Evolutionary conservation across 148 eudicot species (phyloP).

Genomic region (Vaccinium myrtillus): DNA sequence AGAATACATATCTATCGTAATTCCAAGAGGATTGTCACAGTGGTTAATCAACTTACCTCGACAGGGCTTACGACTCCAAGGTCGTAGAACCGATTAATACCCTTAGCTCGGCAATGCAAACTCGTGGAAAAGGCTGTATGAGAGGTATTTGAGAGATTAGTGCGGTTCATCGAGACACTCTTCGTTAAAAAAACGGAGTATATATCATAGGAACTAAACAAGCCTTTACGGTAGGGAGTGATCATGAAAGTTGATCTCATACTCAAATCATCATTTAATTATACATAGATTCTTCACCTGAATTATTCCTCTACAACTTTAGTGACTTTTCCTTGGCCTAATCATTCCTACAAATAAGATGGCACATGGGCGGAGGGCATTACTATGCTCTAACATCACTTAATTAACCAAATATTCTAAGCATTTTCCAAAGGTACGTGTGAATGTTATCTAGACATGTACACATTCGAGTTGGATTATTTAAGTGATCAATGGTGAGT

Average conservation of each 20-base stretch:
- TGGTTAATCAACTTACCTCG: too few relatives aligned
- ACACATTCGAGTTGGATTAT: not conserved
- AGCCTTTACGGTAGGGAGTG: not conserved
- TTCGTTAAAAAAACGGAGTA: not conserved
- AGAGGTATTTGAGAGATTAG: too few relatives aligned
- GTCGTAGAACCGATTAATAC: too few relatives aligned
- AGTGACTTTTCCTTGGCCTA: not conserved
- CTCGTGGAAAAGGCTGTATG: too few relatives aligned
- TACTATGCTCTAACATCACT: not conserved
- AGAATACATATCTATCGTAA: too few relatives aligned
- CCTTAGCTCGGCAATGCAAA: too few relatives aligned
- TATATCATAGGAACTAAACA: too few relatives aligned
- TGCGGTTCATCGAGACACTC: too few relatives aligned
- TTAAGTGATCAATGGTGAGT: not conserved
- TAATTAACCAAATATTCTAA: not conserved
- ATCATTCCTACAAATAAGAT: not conserved
- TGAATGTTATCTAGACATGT: not conserved
- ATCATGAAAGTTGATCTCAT: slow-evolving; percentile 2
- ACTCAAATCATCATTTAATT: not conserved
- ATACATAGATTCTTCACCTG: not conserved
- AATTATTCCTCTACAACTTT: not conserved
- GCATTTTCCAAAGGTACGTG: not conserved
- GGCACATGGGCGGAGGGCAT: not conserved
- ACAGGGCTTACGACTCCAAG: too few relatives aligned
- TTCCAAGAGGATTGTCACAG: too few relatives aligned